Evolutionary conservation across 2,329 filamentous ascomycete genomes (phyloP).

Genomic region (Cladophialophora chaetospira): DNA sequence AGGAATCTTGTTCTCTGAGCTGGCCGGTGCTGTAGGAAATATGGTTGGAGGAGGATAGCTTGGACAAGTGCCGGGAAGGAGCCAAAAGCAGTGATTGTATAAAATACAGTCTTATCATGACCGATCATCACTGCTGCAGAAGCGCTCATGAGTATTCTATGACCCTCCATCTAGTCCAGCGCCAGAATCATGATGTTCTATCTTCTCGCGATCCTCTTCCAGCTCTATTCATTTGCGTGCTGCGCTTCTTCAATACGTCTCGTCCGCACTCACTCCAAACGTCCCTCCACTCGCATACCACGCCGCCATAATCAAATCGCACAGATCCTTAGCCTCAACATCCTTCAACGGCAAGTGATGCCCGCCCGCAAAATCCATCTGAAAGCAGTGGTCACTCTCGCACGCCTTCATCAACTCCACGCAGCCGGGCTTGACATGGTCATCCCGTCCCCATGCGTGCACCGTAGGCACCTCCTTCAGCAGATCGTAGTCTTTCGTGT

Average conservation of each 20-base stretch:
- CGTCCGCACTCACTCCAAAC: constrained; percentile 22
- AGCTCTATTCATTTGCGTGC: no score
- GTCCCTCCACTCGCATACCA: constrained; percentile 31
- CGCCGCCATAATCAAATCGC: constrained; percentile 34
- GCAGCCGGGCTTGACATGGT: constrained; percentile 32
- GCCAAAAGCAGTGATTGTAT: neutral
- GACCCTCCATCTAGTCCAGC: no score
- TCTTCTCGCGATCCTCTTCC: no score
- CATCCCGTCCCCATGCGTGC: constrained; percentile 34
- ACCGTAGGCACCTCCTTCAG: constrained; percentile 31
- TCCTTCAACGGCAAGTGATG: constrained; percentile 35
- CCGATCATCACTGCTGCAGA: no score
- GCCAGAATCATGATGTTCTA: no score
- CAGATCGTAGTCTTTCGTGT: constrained; percentile 25
- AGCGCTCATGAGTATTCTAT: no score
- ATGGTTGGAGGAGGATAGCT: constrained; percentile 11
- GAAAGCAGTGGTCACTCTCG: constrained; percentile 31
- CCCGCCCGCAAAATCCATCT: constrained; percentile 34
- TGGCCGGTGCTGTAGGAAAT: constrained; percentile 62
- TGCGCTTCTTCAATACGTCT: constrained; percentile 24
- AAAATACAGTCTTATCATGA: no score
- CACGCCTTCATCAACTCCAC: constrained; percentile 24
- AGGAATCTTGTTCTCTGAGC: constrained; percentile 74
- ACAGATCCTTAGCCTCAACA: constrained; percentile 34
- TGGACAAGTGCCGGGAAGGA: neutral